phyloP scores from a whole-genome alignment of 139 green algal genomes.

The Micromonas commoda region DNA sequence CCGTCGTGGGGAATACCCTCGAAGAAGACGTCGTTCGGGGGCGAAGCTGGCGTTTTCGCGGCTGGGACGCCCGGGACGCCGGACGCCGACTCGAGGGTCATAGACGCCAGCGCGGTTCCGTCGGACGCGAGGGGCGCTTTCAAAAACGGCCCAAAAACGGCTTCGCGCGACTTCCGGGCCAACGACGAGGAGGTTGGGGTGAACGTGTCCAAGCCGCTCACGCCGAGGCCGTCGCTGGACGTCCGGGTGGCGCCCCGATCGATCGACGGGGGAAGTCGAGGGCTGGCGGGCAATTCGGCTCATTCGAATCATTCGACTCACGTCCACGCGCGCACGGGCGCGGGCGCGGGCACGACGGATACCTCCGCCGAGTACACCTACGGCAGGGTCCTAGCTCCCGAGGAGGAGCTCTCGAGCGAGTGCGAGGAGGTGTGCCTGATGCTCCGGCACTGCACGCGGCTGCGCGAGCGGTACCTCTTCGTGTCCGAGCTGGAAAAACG shows the following conservation, averaged over 20 bases:
- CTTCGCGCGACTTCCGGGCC: no score
- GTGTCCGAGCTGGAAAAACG: slow-evolving; percentile 3
- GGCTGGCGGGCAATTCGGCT: background rate
- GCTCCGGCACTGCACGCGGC: slow-evolving; percentile 74
- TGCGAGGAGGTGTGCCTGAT: slow-evolving; percentile 72
- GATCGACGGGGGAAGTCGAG: slow-evolving; percentile 10
- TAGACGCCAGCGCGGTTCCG: no score
- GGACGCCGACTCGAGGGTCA: no score
- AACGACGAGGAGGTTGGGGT: no score
- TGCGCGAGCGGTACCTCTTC: slow-evolving; percentile 86
- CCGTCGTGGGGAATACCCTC: no score
- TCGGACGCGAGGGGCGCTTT: no score
- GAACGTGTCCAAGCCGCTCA: no score
- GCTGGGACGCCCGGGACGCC: no score
- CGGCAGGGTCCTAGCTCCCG: slow-evolving; percentile 56
- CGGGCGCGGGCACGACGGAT: background rate
- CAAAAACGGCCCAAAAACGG: no score
- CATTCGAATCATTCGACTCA: background rate
- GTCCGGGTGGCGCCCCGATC: slow-evolving; percentile 19
- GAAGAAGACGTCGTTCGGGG: no score
- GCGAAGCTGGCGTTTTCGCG: no score
- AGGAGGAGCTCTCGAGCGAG: slow-evolving; percentile 51
- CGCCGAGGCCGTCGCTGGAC: slow-evolving; percentile 30
- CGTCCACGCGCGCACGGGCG: background rate
- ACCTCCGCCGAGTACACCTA: slow-evolving; percentile 34